phyloP scores from a whole-genome alignment of 352 stramenopile genomes.

The Pythium biforme region DNA sequence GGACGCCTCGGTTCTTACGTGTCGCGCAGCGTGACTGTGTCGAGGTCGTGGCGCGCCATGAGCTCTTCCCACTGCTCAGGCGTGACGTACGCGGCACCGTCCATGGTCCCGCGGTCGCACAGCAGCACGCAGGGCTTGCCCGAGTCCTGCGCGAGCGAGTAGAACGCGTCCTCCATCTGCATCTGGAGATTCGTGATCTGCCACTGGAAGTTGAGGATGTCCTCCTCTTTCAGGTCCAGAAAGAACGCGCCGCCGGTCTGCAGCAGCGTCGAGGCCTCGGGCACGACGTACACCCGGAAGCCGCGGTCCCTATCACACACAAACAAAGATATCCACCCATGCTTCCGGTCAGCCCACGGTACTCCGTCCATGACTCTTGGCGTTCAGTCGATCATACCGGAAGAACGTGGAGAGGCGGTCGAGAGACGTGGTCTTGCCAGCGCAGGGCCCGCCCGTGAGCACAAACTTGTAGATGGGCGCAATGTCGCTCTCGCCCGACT shows the following conservation, averaged over 20 bases:
- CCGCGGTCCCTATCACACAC: slow-evolving; percentile 67
- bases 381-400: slow-evolving; percentile 28
- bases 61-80: slow-evolving; percentile 88
- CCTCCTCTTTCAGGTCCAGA: slow-evolving; percentile 75
- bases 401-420: slow-evolving; percentile 91
- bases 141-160: slow-evolving; percentile 77
- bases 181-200: slow-evolving; percentile 85
- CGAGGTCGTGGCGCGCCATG: slow-evolving; percentile 74
- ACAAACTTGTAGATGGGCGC: slow-evolving; percentile 92
- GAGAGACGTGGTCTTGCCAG: slow-evolving; percentile 95
- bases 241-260: slow-evolving; percentile 92
- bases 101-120: slow-evolving; percentile 95
- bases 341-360: no score
- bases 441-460: slow-evolving; percentile 93
- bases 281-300: slow-evolving; percentile 94
- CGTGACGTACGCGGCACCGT: slow-evolving; percentile 94
- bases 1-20: no score
- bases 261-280: slow-evolving; percentile 95
- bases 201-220: slow-evolving; percentile 89
- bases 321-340: no score
- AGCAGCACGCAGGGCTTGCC: slow-evolving; percentile 90
- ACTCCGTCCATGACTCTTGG: not conserved
- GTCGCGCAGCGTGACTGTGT: slow-evolving; percentile 81
- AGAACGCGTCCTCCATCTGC: slow-evolving; percentile 81
- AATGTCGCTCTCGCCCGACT: slow-evolving; percentile 64